Base-by-base conservation (phyloP, 2,329 filamentous ascomycete species). In the Aspergillus sp. region DNA sequence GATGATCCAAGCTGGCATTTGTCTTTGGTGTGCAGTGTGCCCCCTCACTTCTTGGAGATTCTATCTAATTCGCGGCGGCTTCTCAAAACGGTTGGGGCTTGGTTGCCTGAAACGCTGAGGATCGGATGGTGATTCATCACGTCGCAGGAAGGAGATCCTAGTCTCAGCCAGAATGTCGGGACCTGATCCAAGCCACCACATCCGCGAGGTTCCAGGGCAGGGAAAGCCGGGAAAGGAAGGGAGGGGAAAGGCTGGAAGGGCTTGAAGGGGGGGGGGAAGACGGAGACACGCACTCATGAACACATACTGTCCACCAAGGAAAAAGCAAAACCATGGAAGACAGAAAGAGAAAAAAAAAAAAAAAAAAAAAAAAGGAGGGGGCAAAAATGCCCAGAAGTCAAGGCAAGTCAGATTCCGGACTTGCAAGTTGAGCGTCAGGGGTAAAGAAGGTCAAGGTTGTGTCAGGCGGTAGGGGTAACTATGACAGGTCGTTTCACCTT, bases 401-500 rank as follows among this genome's bases (percentile, higher is more conserved):
- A n/a, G 36, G 32, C 32, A 36, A 36, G 32, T 36, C 32, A 36
- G 32, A 36, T 6, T n/a, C 36, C 36, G 26, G 26, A 29, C 26
- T 29, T 29, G 26, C 26, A 29, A 36, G 31, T 36, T 36, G 32
- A 36, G 32, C 32, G 36, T 42, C 36, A 42, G 36, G 36, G 36
- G 36, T n/a, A 42, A 42, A 16, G 11, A 42, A 16, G 4, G 32
- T 36, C 32, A 16, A 36, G 32, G 36, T 36, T 39, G 36, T 39
- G 36, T 59, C 57, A 60, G 59, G 56, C 50, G 32, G 55, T 6
- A n/a, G 22, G 29, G 49, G 26, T 26, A 26, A 26, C 26, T 58
- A 49, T 66, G 64, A 65, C 64, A 66, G 60, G 58, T 65, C 62
- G 63, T 65, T 64, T 64, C 63, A 65, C 56, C 55, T 56, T 51